These are phyloP conservation scores for Boletellus sp. DNA, from an alignment of 1,284 basidiomycete genomes.

Conservation along the genomic window DNA sequence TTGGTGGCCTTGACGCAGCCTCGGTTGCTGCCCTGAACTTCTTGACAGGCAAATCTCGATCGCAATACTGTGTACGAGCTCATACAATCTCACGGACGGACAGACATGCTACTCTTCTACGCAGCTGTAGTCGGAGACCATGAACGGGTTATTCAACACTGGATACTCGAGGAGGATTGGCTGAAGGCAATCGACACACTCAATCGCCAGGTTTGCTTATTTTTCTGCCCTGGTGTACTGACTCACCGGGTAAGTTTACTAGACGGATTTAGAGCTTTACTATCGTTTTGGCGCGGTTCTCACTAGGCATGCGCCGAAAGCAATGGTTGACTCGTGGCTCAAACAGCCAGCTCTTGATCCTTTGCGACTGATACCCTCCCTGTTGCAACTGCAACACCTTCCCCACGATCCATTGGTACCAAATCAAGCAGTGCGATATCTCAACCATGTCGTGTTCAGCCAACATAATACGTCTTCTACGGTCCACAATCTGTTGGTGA, in stretches of 20 bases:
- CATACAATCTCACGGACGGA: slow-evolving; percentile 89
- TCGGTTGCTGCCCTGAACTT: slow-evolving; percentile 1
- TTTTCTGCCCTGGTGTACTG: background rate
- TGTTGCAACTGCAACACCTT: slow-evolving; percentile 76
- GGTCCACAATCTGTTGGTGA: slow-evolving; percentile 92
- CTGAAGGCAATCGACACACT: slow-evolving; percentile 84
- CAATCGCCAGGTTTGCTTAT: slow-evolving; percentile 67
- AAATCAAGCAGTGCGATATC: slow-evolving; percentile 86
- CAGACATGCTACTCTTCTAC: slow-evolving; percentile 89
- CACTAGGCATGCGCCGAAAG: slow-evolving; percentile 82
- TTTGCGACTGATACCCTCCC: slow-evolving; percentile 83
- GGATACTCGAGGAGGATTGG: slow-evolving; percentile 92
- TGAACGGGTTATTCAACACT: slow-evolving; percentile 87
- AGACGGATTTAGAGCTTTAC: slow-evolving; percentile 84
- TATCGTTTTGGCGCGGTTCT: slow-evolving; percentile 90
- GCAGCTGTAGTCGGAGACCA: slow-evolving; percentile 82
- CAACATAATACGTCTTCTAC: slow-evolving; percentile 79
- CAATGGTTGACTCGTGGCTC: slow-evolving; percentile 91
- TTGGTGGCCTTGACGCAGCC: slow-evolving; percentile 25
- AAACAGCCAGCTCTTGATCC: slow-evolving; percentile 79
- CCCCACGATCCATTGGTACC: slow-evolving; percentile 66
- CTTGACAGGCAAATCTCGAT: slow-evolving; percentile 72
- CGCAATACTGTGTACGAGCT: slow-evolving; percentile 86
- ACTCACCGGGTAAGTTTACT: slow-evolving; percentile 10
- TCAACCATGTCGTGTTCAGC: slow-evolving; percentile 80